Conservation (phyloP, 805 yeast genomes). For the Yamadazyma scolyti region DNA sequence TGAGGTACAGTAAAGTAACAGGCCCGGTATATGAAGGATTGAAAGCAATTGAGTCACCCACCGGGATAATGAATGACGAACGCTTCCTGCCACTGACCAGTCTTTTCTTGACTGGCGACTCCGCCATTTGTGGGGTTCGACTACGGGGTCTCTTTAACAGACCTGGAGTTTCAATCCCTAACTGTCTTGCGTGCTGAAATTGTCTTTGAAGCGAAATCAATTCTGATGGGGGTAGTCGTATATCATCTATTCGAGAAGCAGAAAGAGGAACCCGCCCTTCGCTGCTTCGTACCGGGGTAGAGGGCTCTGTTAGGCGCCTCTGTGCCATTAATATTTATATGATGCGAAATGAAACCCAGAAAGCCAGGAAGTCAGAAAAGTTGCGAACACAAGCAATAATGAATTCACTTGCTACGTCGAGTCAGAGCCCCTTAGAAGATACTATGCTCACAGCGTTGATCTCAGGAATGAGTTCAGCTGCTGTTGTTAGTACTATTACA, state of each 20-base stretch:
- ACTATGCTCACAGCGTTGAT: conserved; percentile 55
- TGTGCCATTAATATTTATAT: too few species aligned
- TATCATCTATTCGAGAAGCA: conserved; percentile 9
- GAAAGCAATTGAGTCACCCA: conserved; percentile 16
- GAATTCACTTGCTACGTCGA: conserved; percentile 3
- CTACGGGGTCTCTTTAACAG: too few species aligned
- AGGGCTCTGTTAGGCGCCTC: conserved; percentile 17
- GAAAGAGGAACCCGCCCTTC: conserved; percentile 2
- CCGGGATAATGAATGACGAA: conserved; percentile 1
- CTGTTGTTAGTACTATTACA: conserved; percentile 57
- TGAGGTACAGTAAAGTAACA: conserved; percentile 33
- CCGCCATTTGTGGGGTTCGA: too few species aligned
- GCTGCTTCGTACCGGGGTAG: conserved; percentile 14
- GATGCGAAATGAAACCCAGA: too few species aligned
- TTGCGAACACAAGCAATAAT: not conserved
- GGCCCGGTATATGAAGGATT: conserved; percentile 33
- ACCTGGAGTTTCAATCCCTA: conserved; percentile 2
- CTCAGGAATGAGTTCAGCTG: conserved; percentile 61
- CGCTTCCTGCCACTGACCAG: conserved; percentile 1
- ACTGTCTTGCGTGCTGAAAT: conserved; percentile 6
- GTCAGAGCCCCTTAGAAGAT: too few species aligned
- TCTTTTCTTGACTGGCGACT: too few species aligned
- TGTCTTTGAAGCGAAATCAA: conserved; percentile 3
- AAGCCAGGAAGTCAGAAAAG: too few species aligned
- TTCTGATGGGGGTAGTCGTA: conserved; percentile 4